Conservation (phyloP, 192 early-diverging fungal genomes). For the Lobosporangium transversale region DNA sequence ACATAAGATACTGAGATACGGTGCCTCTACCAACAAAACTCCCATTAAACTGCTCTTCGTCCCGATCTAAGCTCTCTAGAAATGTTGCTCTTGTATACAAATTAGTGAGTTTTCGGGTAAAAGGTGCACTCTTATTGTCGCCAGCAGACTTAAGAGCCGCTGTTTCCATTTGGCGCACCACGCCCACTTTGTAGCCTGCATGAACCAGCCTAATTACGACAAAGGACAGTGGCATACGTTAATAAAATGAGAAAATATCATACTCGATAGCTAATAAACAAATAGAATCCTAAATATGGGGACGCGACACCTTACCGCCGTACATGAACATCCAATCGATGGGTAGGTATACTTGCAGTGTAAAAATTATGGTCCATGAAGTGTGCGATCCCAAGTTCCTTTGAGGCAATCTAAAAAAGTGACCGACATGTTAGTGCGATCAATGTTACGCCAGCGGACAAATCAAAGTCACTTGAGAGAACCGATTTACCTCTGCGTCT, state of each 20-base stretch:
- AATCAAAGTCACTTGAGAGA: conserved; percentile 1
- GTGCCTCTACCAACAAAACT: conserved; percentile 6
- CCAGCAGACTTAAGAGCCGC: conserved; percentile 86
- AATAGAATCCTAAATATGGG: background rate
- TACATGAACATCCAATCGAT: conserved; percentile 84
- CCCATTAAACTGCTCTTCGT: conserved; percentile 44
- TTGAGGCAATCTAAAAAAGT: conserved; percentile 69
- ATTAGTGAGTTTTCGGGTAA: conserved; percentile 71
- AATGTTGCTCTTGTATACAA: conserved; percentile 77
- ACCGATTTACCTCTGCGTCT: conserved; percentile 75
- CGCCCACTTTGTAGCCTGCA: conserved; percentile 87
- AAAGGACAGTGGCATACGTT: background rate
- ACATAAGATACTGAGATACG: conserved; percentile 60
- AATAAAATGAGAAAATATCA: background rate
- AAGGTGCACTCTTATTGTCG: conserved; percentile 72
- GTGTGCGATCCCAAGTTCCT: conserved; percentile 82
- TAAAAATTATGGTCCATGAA: conserved; percentile 82
- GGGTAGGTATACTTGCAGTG: conserved; percentile 82
- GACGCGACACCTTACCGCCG: conserved; percentile 59
- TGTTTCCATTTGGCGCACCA: conserved; percentile 86
- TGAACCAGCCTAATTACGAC: conserved; percentile 67
- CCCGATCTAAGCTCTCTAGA: conserved; percentile 52
- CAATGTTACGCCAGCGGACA: background rate
- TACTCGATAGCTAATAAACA: too few species aligned
- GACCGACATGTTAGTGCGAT: background rate